Evolutionary conservation across 2,329 filamentous ascomycete species (phyloP).

Genomic region (Trichoderma simmonsii): DNA sequence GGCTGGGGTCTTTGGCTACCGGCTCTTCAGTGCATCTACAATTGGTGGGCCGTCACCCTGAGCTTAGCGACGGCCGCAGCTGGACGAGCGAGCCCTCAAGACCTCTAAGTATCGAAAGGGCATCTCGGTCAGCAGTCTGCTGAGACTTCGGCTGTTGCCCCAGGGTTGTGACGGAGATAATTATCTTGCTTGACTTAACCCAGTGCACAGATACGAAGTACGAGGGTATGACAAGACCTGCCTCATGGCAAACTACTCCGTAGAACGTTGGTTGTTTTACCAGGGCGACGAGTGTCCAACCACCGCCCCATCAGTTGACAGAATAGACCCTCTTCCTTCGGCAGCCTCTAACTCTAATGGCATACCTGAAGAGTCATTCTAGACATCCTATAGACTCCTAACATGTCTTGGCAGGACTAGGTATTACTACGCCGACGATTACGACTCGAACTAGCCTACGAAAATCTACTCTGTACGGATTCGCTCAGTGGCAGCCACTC

Average conservation of each 20-base stretch:
- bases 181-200: background rate
- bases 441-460: background rate
- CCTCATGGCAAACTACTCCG: background rate
- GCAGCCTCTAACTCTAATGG: background rate
- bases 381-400: background rate
- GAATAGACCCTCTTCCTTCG: background rate
- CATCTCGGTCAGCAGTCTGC: constrained; percentile 16
- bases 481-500: background rate
- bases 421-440: background rate
- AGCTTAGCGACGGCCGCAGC: constrained; percentile 24
- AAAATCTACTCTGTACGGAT: background rate
- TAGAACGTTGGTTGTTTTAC: background rate
- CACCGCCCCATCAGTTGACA: background rate
- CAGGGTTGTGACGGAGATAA: background rate
- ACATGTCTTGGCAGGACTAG: background rate
- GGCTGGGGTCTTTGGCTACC: constrained; percentile 1
- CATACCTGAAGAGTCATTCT: background rate
- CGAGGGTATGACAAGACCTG: background rate
- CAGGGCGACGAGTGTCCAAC: background rate
- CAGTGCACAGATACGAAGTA: background rate
- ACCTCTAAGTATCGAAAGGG: background rate
- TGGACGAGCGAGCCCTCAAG: constrained; percentile 8
- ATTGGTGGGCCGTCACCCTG: background rate
- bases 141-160: background rate
- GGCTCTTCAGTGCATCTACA: background rate